Conservation (phyloP, 345 rosid genomes). For the Limnanthes douglasii region DNA sequence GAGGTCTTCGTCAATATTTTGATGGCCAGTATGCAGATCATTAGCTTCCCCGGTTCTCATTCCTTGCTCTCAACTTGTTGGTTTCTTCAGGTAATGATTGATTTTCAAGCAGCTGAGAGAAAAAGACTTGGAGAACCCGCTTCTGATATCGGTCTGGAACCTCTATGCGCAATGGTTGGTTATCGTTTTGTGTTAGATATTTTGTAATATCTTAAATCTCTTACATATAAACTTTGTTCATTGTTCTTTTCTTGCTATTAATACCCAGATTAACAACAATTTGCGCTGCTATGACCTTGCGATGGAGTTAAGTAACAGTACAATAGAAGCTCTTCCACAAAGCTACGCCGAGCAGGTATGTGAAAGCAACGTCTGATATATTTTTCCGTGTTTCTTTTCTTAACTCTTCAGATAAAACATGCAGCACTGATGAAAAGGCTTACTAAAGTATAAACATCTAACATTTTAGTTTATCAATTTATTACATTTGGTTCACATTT, state of each 20-base stretch:
- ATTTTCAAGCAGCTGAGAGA: conserved; percentile 96
- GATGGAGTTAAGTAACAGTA: conserved; percentile 83
- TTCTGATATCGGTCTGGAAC: conserved; percentile 89
- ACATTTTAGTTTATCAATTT: too few species aligned
- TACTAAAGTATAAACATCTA: too few species aligned
- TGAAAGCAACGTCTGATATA: conserved; percentile 1
- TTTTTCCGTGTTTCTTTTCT: conserved; percentile 2
- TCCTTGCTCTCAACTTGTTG: conserved; percentile 4
- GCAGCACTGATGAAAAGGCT: neutral
- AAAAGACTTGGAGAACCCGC: conserved; percentile 81
- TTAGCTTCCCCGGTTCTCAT: too few species aligned
- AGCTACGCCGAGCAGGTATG: conserved; percentile 93
- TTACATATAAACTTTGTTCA: conserved; percentile 4
- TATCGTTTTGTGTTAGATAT: conserved; percentile 4
- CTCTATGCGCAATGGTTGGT: conserved; percentile 94
- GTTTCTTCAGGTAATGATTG: conserved; percentile 80
- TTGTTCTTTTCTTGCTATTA: conserved; percentile 3
- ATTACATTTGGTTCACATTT: too few species aligned
- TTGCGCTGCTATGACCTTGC: conserved; percentile 99
- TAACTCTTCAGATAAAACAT: neutral
- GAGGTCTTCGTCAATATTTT: too few species aligned
- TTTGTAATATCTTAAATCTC: neutral
- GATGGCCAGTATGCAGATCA: too few species aligned
- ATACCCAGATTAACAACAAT: conserved; percentile 78
- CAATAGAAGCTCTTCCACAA: conserved; percentile 89